Percentiles rank a stretch among this genome's conserved stretches.
Evolutionary conservation across 768 basidiomycete genomes (phyloP).

Genomic region (Leccinum aurantiacum): DNA sequence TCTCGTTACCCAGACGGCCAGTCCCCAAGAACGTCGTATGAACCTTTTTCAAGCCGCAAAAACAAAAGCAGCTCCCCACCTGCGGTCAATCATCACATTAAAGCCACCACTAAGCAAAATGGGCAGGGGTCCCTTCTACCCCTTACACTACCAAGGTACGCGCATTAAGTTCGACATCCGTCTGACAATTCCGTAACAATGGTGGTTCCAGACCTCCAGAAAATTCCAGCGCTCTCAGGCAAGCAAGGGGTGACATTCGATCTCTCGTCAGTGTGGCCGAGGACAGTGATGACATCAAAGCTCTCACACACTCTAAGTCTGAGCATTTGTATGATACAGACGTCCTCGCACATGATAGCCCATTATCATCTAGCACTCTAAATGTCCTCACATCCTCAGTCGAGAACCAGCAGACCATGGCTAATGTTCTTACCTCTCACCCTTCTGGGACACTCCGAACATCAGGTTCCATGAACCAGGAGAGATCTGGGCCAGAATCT

Average conservation of each 20-base stretch:
- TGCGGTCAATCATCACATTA: conserved; percentile 8
- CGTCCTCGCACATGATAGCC: conserved; percentile 5
- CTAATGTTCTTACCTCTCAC: conserved; percentile 3
- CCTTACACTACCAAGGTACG: conserved; percentile 12
- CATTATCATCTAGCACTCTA: conserved; percentile 1
- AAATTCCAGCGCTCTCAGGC: not conserved
- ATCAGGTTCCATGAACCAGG: conserved; percentile 3
- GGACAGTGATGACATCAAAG: not conserved
- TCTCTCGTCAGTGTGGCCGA: not conserved
- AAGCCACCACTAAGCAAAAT: conserved; percentile 4
- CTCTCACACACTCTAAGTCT: conserved; percentile 13
- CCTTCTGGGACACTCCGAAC: conserved; percentile 3
- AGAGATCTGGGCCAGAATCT: not conserved
- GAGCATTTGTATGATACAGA: not conserved
- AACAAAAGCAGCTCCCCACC: conserved; percentile 1
- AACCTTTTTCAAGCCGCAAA: not conserved
- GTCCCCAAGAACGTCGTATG: not conserved
- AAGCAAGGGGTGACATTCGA: not conserved
- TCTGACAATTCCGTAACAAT: conserved; percentile 7
- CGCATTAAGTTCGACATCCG: not conserved
- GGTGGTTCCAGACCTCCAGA: not conserved
- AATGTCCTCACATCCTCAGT: not conserved
- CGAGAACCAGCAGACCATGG: conserved; percentile 2
- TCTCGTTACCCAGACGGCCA: not conserved
- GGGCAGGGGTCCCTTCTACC: not conserved